phyloP scores from a whole-genome alignment of 192 early-diverging fungal genomes.

The Umbelopsis ramanniana region DNA sequence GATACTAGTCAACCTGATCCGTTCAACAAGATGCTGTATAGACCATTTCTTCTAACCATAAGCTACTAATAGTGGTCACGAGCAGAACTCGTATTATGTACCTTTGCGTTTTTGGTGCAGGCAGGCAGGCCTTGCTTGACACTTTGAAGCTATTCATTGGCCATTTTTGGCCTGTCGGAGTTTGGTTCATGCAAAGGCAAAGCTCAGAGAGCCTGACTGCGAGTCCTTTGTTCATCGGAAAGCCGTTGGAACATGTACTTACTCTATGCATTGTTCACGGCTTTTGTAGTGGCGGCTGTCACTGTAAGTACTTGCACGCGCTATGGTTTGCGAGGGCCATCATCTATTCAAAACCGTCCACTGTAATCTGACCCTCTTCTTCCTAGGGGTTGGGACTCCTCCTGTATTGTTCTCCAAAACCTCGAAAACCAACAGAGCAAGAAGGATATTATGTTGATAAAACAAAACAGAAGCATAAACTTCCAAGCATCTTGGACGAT shows the following conservation, averaged over 20 bases:
- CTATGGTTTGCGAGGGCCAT: no score
- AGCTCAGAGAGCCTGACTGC: not conserved
- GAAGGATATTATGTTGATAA: constrained; percentile 57
- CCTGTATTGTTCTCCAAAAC: constrained; percentile 40
- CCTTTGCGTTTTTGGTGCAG: not conserved
- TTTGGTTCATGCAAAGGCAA: not conserved
- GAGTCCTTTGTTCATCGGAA: constrained; percentile 21
- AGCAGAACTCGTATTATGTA: no score
- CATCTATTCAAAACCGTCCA: no score
- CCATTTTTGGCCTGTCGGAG: not conserved
- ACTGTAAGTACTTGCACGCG: not conserved
- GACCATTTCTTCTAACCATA: no score
- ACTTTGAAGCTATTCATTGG: constrained; percentile 16
- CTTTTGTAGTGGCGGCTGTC: not conserved
- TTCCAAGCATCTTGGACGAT: constrained; percentile 52
- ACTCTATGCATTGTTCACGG: not conserved
- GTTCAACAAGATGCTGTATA: no score
- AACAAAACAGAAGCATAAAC: constrained; percentile 35
- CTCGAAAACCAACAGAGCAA: constrained; percentile 50
- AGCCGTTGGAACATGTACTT: constrained; percentile 4
- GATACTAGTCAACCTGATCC: no score
- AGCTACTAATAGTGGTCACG: no score
- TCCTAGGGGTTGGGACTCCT: constrained; percentile 43
- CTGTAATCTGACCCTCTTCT: constrained; percentile 7
- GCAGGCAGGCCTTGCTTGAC: constrained; percentile 4